phyloP scores from a whole-genome alignment of 192 early-diverging fungal genomes.

The Coemansia sp. region DNA sequence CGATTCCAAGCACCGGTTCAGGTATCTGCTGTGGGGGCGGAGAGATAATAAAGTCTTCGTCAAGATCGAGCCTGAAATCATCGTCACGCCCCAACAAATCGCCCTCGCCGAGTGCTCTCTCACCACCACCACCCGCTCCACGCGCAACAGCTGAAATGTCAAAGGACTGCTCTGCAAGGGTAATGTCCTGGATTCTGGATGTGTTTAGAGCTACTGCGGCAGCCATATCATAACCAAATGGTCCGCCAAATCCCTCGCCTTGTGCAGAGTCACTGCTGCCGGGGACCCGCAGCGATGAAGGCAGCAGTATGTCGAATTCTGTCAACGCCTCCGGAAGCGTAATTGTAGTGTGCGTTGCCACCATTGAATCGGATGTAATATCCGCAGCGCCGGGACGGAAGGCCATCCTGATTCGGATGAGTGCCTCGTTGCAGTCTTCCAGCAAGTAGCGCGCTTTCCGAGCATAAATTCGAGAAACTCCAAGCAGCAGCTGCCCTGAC shows the following conservation, averaged over 20 bases:
- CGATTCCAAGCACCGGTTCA: conserved; percentile 17
- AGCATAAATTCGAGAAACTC: conserved; percentile 94
- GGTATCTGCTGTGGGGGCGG: conserved; percentile 33
- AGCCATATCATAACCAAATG: conserved; percentile 15
- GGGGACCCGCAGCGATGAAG: conserved; percentile 61
- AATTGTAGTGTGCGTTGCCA: conserved; percentile 79
- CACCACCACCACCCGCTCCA: conserved; percentile 21
- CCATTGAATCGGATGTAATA: conserved; percentile 71
- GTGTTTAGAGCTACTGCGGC: conserved; percentile 50
- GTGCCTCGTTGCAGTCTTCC: conserved; percentile 96
- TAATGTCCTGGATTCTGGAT: conserved; percentile 74
- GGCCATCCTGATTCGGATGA: conserved; percentile 94
- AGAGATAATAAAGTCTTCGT: conserved; percentile 51
- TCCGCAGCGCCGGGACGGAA: conserved; percentile 76
- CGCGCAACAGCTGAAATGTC: conserved; percentile 56
- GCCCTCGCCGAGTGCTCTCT: conserved; percentile 50
- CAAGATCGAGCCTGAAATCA: conserved; percentile 58
- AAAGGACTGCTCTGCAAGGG: conserved; percentile 61
- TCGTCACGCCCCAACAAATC: conserved; percentile 60
- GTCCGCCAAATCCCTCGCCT: not conserved
- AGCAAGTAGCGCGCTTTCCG: conserved; percentile 95
- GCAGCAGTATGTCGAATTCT: conserved; percentile 90
- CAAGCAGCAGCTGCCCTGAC: conserved; percentile 94
- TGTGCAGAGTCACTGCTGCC: conserved; percentile 2
- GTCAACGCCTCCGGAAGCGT: conserved; percentile 85